These are phyloP conservation scores for Kurtzmaniella quercitrusa DNA, from an alignment of 1,139 yeast species.

Conservation along the genomic window DNA sequence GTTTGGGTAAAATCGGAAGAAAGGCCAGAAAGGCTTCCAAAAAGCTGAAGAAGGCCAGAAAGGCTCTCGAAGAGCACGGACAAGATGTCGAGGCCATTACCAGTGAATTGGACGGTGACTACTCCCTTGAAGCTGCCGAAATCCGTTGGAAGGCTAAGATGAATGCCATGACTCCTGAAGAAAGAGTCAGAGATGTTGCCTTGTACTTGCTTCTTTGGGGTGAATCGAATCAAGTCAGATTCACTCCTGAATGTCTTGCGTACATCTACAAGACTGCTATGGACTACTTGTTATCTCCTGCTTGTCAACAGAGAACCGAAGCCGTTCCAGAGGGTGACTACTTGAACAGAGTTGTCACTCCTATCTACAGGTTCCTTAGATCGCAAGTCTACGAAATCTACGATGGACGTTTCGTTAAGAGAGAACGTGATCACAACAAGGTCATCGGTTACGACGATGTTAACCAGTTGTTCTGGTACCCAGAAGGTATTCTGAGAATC, in stretches of 20 bases:
- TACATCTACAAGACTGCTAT: constrained; percentile 90
- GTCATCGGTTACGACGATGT: constrained; percentile 97
- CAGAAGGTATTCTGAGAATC: constrained; percentile 95
- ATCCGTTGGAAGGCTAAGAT: constrained; percentile 50
- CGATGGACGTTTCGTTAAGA: constrained; percentile 94
- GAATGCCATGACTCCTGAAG: constrained; percentile 50
- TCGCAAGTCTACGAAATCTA: constrained; percentile 92
- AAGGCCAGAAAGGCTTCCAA: constrained; percentile 50
- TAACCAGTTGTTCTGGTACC: constrained; percentile 98
- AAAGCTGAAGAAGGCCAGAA: constrained; percentile 62
- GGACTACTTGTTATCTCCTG: constrained; percentile 83
- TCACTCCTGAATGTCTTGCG: constrained; percentile 89
- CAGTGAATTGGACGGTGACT: constrained; percentile 84
- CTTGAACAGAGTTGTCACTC: constrained; percentile 87
- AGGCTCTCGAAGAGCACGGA: constrained; percentile 50
- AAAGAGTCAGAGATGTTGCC: constrained; percentile 87
- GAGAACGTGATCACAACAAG: constrained; percentile 94
- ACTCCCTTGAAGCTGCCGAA: constrained; percentile 52
- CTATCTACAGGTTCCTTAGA: constrained; percentile 84
- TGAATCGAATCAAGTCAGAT: constrained; percentile 96
- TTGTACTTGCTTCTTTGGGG: constrained; percentile 94
- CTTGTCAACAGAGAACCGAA: constrained; percentile 85
- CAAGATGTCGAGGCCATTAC: constrained; percentile 52
- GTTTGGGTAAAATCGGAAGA: constrained; percentile 63
- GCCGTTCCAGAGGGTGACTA: constrained; percentile 96